Percentiles rank a stretch among this genome's conserved stretches.
Evolutionary conservation across 2,329 filamentous ascomycete species (phyloP).

Genomic region (Penicillium capsulatum): DNA sequence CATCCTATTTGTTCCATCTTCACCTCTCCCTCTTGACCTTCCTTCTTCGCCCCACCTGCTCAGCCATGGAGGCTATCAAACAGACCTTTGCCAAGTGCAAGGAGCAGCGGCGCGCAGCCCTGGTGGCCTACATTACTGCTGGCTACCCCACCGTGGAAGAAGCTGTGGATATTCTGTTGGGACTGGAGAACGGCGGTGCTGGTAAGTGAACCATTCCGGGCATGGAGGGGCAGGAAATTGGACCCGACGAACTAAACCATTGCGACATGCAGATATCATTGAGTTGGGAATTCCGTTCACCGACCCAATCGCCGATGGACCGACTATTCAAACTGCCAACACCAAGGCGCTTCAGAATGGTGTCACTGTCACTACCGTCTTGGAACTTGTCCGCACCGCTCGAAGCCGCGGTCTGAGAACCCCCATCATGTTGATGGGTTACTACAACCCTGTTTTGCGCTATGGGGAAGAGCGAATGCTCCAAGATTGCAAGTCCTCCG

Average conservation of each 20-base stretch:
- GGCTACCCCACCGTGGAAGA: constrained; percentile 81
- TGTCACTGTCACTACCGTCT: constrained; percentile 72
- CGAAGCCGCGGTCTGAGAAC: constrained; percentile 70
- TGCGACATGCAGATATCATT: constrained; percentile 66
- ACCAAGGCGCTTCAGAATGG: constrained; percentile 85
- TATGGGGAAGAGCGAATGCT: constrained; percentile 92
- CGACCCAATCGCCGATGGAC: constrained; percentile 95
- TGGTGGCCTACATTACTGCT: constrained; percentile 95
- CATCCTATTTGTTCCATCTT: not conserved
- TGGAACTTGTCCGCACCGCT: constrained; percentile 80
- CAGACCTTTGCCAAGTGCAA: constrained; percentile 56
- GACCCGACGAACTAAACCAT: constrained; percentile 7
- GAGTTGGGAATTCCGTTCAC: constrained; percentile 96
- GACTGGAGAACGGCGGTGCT: constrained; percentile 86
- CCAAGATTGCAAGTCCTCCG: constrained; percentile 74
- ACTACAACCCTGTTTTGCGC: constrained; percentile 93
- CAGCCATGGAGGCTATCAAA: constrained; percentile 52
- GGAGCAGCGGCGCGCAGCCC: constrained; percentile 63
- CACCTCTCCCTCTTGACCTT: constrained; percentile 9
- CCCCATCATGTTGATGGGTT: constrained; percentile 93
- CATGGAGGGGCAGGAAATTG: constrained; percentile 4
- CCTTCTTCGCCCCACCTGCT: constrained; percentile 2
- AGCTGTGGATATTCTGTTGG: constrained; percentile 78
- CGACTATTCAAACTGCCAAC: constrained; percentile 93
- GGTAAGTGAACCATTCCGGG: constrained; percentile 50